phyloP scores from a whole-genome alignment of 495 filamentous ascomycete species.

The Astrothelium subdiscretum region DNA sequence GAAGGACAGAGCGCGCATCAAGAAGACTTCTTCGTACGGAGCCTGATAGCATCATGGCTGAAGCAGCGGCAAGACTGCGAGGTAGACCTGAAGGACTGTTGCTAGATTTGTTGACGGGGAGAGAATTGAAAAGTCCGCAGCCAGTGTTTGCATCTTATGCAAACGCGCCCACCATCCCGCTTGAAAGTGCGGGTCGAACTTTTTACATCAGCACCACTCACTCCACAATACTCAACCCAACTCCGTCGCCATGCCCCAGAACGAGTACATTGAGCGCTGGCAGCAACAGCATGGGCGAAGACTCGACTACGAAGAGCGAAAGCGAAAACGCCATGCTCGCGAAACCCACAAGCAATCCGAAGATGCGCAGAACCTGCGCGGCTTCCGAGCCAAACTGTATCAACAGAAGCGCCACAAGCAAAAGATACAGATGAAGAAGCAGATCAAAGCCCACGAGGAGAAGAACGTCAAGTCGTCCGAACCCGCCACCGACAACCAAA shows the following conservation, averaged over 20 bases:
- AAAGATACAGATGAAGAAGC: slow-evolving; percentile 99
- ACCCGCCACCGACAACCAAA: slow-evolving; percentile 56
- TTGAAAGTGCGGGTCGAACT: no score
- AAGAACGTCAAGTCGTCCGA: slow-evolving; percentile 86
- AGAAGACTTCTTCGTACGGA: slow-evolving; percentile 18
- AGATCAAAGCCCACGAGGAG: slow-evolving; percentile 87
- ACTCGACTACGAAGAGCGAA: slow-evolving; percentile 84
- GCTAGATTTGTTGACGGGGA: no score
- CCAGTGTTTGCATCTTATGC: not conserved
- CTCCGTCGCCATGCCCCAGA: slow-evolving; percentile 59
- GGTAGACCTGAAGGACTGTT: not conserved
- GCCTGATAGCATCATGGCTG: slow-evolving; percentile 14
- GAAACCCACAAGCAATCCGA: slow-evolving; percentile 75
- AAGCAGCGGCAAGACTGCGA: not conserved
- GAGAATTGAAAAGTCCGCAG: not conserved
- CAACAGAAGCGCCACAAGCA: slow-evolving; percentile 86
- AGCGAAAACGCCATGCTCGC: slow-evolving; percentile 76
- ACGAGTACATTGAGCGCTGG: slow-evolving; percentile 90
- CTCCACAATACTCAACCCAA: no score
- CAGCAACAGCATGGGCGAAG: slow-evolving; percentile 68
- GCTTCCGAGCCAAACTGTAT: slow-evolving; percentile 87
- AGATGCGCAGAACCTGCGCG: slow-evolving; percentile 83
- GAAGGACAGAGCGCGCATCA: slow-evolving; percentile 22
- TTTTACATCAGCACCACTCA: no score
- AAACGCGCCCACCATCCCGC: not conserved